Evolutionary conservation across 306 rosid species (phyloP).

Genomic region (Acacia acuminata): DNA sequence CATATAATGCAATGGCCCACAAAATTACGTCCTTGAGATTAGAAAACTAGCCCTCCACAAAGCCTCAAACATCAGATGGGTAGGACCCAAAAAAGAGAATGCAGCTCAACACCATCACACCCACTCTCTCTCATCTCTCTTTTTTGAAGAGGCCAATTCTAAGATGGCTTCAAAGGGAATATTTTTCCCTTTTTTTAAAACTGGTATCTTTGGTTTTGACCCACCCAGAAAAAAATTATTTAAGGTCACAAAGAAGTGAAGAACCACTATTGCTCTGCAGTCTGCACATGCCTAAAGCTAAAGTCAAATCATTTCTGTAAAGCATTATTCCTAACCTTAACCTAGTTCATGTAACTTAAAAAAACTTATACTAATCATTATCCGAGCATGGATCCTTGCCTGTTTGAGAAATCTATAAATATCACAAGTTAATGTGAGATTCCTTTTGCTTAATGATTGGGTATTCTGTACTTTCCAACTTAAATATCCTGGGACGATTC

Average conservation of each 20-base stretch:
- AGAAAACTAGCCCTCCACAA: constrained; percentile 37
- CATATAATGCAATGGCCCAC: constrained; percentile 37
- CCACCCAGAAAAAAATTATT: constrained; percentile 12
- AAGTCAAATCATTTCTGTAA: constrained; percentile 31
- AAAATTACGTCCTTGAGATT: constrained; percentile 38
- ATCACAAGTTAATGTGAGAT: neutral
- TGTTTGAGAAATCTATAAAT: neutral
- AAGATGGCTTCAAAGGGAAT: constrained; percentile 15
- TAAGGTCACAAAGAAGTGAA: neutral
- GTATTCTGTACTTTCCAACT: neutral
- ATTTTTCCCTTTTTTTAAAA: constrained; percentile 32
- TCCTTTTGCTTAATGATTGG: neutral
- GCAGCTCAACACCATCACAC: constrained; percentile 33
- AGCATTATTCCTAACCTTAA: constrained; percentile 24
- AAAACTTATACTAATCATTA: constrained; percentile 8
- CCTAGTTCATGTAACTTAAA: constrained; percentile 28
- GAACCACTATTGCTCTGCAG: constrained; percentile 43
- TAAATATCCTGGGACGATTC: neutral
- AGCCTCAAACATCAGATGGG: constrained; percentile 46
- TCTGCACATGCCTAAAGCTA: constrained; percentile 55
- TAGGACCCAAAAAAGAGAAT: constrained; percentile 43
- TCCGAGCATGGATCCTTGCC: neutral
- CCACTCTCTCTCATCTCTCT: constrained; percentile 20
- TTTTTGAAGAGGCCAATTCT: neutral
- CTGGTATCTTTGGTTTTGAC: constrained; percentile 37